Percentiles rank a stretch among this genome's conserved stretches.
Conservation (phyloP, 2,329 filamentous ascomycete genomes). For the Fusarium hostae region DNA sequence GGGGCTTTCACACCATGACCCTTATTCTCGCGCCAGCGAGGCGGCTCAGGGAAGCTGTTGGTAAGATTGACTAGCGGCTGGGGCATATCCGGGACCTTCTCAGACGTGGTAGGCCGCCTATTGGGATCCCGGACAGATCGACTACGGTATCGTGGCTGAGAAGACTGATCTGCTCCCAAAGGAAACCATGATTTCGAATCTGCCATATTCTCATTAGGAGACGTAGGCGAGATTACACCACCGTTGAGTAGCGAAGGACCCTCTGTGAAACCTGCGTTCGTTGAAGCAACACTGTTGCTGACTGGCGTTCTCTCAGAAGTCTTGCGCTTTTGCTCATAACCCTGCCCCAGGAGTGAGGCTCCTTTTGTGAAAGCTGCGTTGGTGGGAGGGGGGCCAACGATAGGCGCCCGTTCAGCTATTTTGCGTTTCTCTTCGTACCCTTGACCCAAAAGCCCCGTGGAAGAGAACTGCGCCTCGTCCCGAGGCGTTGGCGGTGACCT, state of each 20-base stretch:
- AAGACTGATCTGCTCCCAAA: conserved; percentile 52
- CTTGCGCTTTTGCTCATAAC: conserved; percentile 60
- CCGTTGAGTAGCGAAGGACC: conserved; percentile 68
- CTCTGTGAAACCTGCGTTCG: conserved; percentile 60
- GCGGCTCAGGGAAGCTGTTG: conserved; percentile 70
- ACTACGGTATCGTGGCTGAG: conserved; percentile 43
- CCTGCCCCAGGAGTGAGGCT: conserved; percentile 64
- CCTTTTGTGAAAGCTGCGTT: conserved; percentile 64
- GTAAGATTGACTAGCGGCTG: conserved; percentile 76
- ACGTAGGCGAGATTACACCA: conserved; percentile 36
- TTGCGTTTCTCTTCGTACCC: conserved; percentile 60
- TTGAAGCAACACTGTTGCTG: conserved; percentile 42
- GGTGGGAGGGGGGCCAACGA: conserved; percentile 41
- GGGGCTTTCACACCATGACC: conserved; percentile 59
- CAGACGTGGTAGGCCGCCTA: conserved; percentile 42
- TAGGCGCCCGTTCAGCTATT: conserved; percentile 42
- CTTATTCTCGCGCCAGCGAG: conserved; percentile 65
- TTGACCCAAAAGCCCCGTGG: conserved; percentile 63
- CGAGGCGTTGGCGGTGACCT: conserved; percentile 25
- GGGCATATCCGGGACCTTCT: conserved; percentile 49
- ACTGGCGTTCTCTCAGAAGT: conserved; percentile 41
- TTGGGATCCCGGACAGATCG: conserved; percentile 36
- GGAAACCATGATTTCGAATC: conserved; percentile 52
- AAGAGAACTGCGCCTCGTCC: conserved; percentile 58
- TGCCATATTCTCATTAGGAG: conserved; percentile 43